Evolutionary conservation across 441 rosid genomes (phyloP).

Genomic region (Sinapis alba): DNA sequence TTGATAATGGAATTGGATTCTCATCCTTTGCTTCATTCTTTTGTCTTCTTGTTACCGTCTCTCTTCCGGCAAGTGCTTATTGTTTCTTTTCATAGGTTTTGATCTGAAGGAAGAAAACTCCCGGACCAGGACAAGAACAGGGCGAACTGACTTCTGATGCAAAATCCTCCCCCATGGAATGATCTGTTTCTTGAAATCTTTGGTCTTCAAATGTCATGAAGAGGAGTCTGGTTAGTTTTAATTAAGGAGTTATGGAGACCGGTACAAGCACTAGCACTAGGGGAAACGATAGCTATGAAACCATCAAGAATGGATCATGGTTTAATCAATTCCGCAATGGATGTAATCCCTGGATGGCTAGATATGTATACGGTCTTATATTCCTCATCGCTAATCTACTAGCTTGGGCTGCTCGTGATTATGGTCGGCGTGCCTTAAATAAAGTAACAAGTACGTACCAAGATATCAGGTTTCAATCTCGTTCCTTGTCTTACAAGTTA

Average conservation of each 20-base stretch:
- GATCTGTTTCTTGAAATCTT: constrained; percentile 18
- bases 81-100: constrained; percentile 28
- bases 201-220: constrained; percentile 46
- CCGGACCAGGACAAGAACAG: neutral
- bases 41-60: constrained; percentile 20
- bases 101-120: constrained; percentile 20
- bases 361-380: constrained; percentile 83
- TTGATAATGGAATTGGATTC: constrained; percentile 23
- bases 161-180: constrained; percentile 4
- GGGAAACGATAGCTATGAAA: constrained; percentile 42
- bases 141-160: constrained; percentile 1
- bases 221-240: constrained; percentile 34
- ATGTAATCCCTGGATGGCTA: constrained; percentile 94
- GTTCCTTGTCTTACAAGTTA: constrained; percentile 26
- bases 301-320: constrained; percentile 63
- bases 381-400: constrained; percentile 78
- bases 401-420: constrained; percentile 95
- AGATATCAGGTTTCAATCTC: neutral
- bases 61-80: constrained; percentile 19
- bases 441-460: constrained; percentile 71
- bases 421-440: constrained; percentile 57
- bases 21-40: constrained; percentile 32
- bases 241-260: constrained; percentile 62
- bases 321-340: constrained; percentile 79
- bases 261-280: constrained; percentile 43